A percentile compares a stretch with the other conserved stretches of the same genome.
These are phyloP conservation scores for Cordyceps fumosorosea DNA, from an alignment of 2,329 filamentous ascomycete species.

Conservation along the genomic window DNA sequence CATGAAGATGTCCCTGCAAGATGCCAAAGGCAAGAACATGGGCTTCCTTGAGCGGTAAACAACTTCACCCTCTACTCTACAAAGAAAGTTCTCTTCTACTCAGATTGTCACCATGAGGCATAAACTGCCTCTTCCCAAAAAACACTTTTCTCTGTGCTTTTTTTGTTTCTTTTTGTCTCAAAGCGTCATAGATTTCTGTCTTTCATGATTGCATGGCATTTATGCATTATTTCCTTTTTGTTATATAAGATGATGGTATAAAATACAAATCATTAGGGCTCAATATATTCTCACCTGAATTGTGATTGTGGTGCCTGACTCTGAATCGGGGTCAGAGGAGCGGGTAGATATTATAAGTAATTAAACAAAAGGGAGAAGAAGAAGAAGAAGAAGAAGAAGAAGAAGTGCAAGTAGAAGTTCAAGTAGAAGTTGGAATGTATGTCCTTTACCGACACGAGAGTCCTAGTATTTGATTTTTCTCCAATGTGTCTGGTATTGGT, in stretches of 20 bases:
- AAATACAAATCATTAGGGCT: conserved; percentile 14
- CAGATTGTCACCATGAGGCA: conserved; percentile 8
- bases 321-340: no score
- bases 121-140: conserved; percentile 3
- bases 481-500: no score
- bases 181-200: conserved; percentile 14
- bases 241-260: conserved; percentile 13
- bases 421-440: no score
- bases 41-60: conserved; percentile 13
- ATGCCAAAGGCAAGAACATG: conserved; percentile 13
- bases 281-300: not conserved
- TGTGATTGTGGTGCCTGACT: not conserved
- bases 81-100: conserved; percentile 4
- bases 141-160: not conserved
- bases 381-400: not conserved
- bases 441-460: no score
- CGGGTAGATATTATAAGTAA: no score
- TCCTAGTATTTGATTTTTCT: no score
- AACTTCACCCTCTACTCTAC: not conserved
- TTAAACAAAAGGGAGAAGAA: not conserved
- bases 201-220: conserved; percentile 13
- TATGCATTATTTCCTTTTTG: conserved; percentile 11
- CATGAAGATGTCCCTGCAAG: conserved; percentile 13
- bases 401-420: no score
- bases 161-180: conserved; percentile 12